Conservation (phyloP, 1,139 yeast genomes). For the Protomyces lactucae-debilis region DNA sequence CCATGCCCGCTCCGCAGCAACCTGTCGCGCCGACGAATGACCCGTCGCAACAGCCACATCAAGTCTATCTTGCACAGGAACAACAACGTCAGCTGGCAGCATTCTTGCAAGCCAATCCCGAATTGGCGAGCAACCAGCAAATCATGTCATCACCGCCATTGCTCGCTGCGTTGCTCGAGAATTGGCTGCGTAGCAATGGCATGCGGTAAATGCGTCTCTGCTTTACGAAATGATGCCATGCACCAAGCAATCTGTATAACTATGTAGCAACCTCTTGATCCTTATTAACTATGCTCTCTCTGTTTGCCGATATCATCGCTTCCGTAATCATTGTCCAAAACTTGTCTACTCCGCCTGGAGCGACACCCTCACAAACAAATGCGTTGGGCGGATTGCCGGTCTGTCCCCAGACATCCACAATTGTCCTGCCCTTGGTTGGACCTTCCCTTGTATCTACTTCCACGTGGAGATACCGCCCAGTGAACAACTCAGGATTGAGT, state of each 20-base stretch:
- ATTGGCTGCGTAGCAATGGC: constrained; percentile 10
- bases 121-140: constrained; percentile 11
- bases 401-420: constrained; percentile 40
- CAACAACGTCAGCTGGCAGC: constrained; percentile 14
- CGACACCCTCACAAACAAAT: constrained; percentile 38
- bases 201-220: not conserved
- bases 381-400: constrained; percentile 41
- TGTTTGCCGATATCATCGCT: constrained; percentile 40
- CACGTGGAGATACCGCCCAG: constrained; percentile 37
- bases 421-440: constrained; percentile 27
- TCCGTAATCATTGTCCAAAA: constrained; percentile 53
- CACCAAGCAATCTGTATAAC: too few species aligned
- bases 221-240: too few species aligned
- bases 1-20: not conserved
- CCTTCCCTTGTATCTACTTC: constrained; percentile 36
- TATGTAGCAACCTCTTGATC: not conserved
- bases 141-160: constrained; percentile 20
- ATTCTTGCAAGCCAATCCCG: constrained; percentile 19
- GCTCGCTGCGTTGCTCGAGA: constrained; percentile 14
- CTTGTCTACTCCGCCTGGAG: constrained; percentile 26
- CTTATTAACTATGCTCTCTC: not conserved
- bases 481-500: constrained; percentile 43
- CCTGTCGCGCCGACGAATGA: not conserved
- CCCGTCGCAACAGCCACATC: constrained; percentile 1
- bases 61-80: constrained; percentile 2